phyloP scores from a whole-genome alignment of 23 red algal species.

The Gracilaria caudata region DNA sequence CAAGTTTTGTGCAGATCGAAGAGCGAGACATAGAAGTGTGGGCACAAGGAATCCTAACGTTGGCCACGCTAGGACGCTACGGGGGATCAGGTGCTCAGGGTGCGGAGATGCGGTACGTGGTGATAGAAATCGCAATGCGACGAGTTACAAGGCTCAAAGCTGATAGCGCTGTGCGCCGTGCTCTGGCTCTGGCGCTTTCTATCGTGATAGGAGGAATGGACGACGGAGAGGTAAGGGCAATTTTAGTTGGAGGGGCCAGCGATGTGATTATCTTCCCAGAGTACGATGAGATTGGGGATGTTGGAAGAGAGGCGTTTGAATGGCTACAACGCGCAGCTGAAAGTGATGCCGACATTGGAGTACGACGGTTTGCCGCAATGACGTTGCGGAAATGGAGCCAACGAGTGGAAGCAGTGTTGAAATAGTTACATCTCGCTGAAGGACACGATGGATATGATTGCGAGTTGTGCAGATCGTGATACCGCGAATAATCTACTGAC shows the following conservation, averaged over 20 bases:
- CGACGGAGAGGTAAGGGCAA: constrained; percentile 43
- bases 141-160: constrained; percentile 9
- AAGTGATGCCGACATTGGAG: constrained; percentile 46
- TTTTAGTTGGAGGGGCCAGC: constrained; percentile 25
- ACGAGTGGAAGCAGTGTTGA: constrained; percentile 18
- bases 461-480: background rate
- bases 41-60: constrained; percentile 52
- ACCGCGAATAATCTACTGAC: background rate
- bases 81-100: constrained; percentile 33
- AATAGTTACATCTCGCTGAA: background rate
- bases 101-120: constrained; percentile 24
- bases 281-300: constrained; percentile 6
- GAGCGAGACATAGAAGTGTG: constrained; percentile 48
- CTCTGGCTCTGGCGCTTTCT: constrained; percentile 40
- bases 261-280: constrained; percentile 24
- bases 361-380: constrained; percentile 41
- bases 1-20: constrained; percentile 47
- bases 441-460: no score
- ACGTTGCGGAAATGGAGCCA: constrained; percentile 36
- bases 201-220: constrained; percentile 46
- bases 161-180: constrained; percentile 43
- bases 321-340: constrained; percentile 41
- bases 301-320: constrained; percentile 46
- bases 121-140: constrained; percentile 46
- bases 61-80: constrained; percentile 21